A percentile compares a stretch with the other conserved stretches of the same genome.
Evolutionary conservation across 495 filamentous ascomycete species (phyloP).

Genomic region (Xylaria bambusicola): DNA sequence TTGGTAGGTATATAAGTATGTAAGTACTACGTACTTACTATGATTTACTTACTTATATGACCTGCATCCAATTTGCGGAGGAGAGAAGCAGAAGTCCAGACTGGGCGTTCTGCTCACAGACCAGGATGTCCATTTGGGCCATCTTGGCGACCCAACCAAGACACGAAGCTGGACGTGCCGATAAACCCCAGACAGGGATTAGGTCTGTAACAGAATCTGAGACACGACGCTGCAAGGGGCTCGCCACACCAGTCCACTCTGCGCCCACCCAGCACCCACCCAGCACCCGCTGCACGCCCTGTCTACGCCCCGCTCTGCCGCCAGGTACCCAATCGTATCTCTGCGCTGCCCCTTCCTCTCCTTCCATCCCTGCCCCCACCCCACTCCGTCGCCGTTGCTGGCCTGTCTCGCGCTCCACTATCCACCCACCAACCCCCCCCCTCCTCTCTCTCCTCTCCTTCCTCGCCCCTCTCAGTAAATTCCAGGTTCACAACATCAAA

Average conservation of each 20-base stretch:
- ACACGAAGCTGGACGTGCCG: slow-evolving; percentile 5
- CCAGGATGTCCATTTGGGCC: not conserved
- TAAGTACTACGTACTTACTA: too few relatives aligned
- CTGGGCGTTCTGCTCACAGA: not conserved
- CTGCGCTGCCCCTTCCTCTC: not conserved
- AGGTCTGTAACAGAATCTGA: slow-evolving; percentile 21
- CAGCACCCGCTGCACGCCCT: too few relatives aligned
- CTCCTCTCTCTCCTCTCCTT: too few relatives aligned
- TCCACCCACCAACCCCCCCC: too few relatives aligned
- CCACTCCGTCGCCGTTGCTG: too few relatives aligned
- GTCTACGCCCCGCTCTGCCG: too few relatives aligned
- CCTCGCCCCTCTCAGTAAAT: too few relatives aligned
- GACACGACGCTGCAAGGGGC: slow-evolving; percentile 24
- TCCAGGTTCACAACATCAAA: slow-evolving; percentile 24
- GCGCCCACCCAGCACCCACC: not conserved
- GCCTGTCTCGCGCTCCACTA: slow-evolving; percentile 2
- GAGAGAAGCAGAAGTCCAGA: not conserved
- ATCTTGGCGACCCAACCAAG: slow-evolving; percentile 7
- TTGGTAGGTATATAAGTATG: too few relatives aligned
- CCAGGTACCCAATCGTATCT: not conserved
- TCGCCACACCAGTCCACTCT: slow-evolving; percentile 3
- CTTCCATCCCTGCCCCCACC: too few relatives aligned
- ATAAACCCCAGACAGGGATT: slow-evolving; percentile 22
- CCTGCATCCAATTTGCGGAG: too few relatives aligned
- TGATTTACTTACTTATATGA: too few relatives aligned